phyloP scores from a whole-genome alignment of 805 yeast genomes.

The Zygosaccharomyces siamensis region DNA sequence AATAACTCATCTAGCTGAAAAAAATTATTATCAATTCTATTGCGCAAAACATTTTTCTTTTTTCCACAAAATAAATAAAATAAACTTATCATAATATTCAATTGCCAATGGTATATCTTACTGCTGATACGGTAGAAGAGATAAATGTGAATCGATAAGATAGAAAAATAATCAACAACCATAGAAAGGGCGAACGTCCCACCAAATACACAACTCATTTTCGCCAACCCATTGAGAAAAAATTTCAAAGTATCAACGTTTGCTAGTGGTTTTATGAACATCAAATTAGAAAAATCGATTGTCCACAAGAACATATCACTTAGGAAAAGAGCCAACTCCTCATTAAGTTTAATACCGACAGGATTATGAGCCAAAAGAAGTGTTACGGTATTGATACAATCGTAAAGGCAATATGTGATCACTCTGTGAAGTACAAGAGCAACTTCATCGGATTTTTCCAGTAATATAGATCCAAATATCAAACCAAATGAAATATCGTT shows the following conservation, averaged over 20 bases:
- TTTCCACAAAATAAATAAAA: constrained; percentile 85
- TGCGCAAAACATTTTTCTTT: constrained; percentile 75
- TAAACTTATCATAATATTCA: constrained; percentile 61
- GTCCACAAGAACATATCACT: constrained; percentile 89
- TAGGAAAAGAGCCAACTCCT: constrained; percentile 76
- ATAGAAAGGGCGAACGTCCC: constrained; percentile 65
- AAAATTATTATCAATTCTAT: constrained; percentile 79
- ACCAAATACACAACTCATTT: constrained; percentile 50
- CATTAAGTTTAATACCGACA: constrained; percentile 88
- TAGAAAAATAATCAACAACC: constrained; percentile 55
- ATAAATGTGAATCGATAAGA: constrained; percentile 65
- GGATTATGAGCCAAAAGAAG: constrained; percentile 83
- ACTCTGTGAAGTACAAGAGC: constrained; percentile 33
- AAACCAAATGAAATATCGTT: constrained; percentile 80
- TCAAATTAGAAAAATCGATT: constrained; percentile 55
- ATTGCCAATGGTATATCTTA: constrained; percentile 71
- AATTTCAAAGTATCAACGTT: constrained; percentile 27
- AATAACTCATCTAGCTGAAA: constrained; percentile 83
- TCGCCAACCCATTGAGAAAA: constrained; percentile 33
- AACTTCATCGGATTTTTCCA: constrained; percentile 38
- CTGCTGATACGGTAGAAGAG: constrained; percentile 77
- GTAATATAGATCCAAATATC: constrained; percentile 47
- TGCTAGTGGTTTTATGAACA: constrained; percentile 23
- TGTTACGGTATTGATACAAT: constrained; percentile 46
- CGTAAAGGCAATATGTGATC: constrained; percentile 31